These are phyloP conservation scores for Inonotus obliquus DNA, from an alignment of 1,284 basidiomycete species.

Conservation along the genomic window DNA sequence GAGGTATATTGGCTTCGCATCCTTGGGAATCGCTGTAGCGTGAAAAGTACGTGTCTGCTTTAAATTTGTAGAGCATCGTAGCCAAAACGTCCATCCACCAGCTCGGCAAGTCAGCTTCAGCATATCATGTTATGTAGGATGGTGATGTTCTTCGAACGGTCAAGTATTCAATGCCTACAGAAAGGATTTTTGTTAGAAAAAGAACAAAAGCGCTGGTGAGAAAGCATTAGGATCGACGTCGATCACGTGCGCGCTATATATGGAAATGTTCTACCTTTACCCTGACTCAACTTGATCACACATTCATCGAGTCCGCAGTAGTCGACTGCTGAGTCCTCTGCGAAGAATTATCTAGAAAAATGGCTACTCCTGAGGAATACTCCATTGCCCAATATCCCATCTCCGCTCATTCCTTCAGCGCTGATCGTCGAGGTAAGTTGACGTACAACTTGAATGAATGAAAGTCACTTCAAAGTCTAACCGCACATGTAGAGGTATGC, in stretches of 20 bases:
- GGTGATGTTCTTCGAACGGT: too few species aligned
- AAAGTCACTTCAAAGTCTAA: neutral
- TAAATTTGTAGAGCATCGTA: neutral
- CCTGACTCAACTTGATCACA: too few species aligned
- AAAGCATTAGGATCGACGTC: neutral
- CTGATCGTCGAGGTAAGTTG: constrained; percentile 72
- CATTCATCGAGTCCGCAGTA: constrained; percentile 43
- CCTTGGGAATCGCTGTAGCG: neutral
- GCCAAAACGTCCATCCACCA: neutral
- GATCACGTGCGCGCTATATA: neutral
- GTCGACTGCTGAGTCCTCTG: constrained; percentile 81
- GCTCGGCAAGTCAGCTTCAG: neutral
- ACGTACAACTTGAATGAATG: constrained; percentile 31
- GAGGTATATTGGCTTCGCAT: neutral
- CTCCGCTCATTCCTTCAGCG: constrained; percentile 90
- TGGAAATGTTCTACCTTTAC: neutral
- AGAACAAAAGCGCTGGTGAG: neutral
- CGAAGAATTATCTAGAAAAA: constrained; percentile 29
- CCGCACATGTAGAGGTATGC: constrained; percentile 66
- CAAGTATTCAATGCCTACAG: too few species aligned
- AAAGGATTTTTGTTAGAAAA: too few species aligned
- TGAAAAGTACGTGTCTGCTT: neutral
- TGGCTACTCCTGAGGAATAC: constrained; percentile 75
- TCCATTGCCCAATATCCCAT: constrained; percentile 80
- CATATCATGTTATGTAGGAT: neutral